These are phyloP conservation scores for Eucalyptus coolabah DNA, from an alignment of 345 rosid genomes.

Conservation along the genomic window DNA sequence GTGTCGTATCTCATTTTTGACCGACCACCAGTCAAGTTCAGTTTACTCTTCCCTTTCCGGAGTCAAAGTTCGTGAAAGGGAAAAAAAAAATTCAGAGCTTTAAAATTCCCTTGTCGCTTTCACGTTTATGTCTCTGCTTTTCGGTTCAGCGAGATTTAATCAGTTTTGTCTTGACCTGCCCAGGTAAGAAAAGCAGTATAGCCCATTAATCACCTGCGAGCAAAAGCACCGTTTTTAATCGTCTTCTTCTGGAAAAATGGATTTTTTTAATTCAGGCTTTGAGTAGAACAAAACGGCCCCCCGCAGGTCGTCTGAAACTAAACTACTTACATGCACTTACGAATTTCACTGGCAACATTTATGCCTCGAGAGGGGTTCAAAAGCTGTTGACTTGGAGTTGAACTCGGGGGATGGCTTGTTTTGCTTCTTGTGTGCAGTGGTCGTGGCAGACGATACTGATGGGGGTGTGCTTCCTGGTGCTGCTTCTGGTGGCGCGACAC, in stretches of 20 bases:
- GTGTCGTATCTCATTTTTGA: not conserved
- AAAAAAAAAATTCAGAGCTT: not conserved
- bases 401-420: not conserved
- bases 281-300: not conserved
- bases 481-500: conserved; percentile 65
- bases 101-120: not conserved
- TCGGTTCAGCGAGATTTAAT: not conserved
- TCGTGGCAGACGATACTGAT: conserved; percentile 91
- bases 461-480: conserved; percentile 73
- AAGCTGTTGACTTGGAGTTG: not conserved
- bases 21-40: not conserved
- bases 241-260: not conserved
- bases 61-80: not conserved
- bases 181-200: not conserved
- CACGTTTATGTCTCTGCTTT: not conserved
- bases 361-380: not conserved
- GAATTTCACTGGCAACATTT: not conserved
- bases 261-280: not conserved
- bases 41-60: not conserved
- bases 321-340: not conserved
- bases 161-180: not conserved
- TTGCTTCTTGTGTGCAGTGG: conserved; percentile 43
- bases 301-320: not conserved
- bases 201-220: not conserved
- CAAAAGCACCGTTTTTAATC: not conserved